Evolutionary conservation across 2,329 filamentous ascomycete species (phyloP).

Genomic region (Ophiostoma perfectum): DNA sequence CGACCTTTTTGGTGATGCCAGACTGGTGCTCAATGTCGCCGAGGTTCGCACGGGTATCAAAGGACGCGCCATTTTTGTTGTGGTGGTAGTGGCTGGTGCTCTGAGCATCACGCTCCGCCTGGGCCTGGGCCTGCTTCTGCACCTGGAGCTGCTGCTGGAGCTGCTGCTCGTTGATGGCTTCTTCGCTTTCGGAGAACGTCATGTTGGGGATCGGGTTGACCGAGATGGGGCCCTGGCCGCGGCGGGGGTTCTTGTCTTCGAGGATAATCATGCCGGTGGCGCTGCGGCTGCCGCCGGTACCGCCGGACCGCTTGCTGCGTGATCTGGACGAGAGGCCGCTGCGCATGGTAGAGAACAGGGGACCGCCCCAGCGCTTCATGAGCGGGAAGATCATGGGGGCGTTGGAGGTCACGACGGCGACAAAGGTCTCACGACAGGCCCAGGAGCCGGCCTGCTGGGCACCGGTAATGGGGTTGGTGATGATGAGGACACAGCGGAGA

Average conservation of each 20-base stretch:
- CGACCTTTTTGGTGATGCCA: conserved; percentile 25
- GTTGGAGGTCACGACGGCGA: conserved; percentile 29
- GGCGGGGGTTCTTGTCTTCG: conserved; percentile 31
- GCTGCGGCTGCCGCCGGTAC: conserved; percentile 18
- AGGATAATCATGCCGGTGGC: conserved; percentile 26
- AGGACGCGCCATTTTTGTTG: conserved; percentile 8
- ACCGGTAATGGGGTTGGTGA: conserved; percentile 37
- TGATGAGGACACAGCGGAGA: conserved; percentile 48
- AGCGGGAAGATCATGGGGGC: conserved; percentile 28
- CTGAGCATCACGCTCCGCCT: background rate
- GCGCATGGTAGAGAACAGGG: conserved; percentile 20
- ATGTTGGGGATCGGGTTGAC: conserved; percentile 31
- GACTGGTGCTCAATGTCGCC: conserved; percentile 15
- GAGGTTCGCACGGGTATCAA: background rate
- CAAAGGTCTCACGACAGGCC: conserved; percentile 32
- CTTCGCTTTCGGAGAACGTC: conserved; percentile 30
- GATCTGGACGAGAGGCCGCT: background rate
- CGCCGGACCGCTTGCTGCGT: conserved; percentile 1
- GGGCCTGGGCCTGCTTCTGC: background rate
- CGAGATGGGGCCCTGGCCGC: conserved; percentile 30
- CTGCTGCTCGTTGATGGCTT: conserved; percentile 27
- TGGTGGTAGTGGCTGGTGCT: background rate
- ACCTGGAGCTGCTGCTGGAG: conserved; percentile 19
- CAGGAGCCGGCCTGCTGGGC: conserved; percentile 38
- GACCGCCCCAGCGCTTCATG: conserved; percentile 23